These are phyloP conservation scores for Colletotrichum cordylinicola DNA, from an alignment of 2,329 filamentous ascomycete species.

Conservation along the genomic window DNA sequence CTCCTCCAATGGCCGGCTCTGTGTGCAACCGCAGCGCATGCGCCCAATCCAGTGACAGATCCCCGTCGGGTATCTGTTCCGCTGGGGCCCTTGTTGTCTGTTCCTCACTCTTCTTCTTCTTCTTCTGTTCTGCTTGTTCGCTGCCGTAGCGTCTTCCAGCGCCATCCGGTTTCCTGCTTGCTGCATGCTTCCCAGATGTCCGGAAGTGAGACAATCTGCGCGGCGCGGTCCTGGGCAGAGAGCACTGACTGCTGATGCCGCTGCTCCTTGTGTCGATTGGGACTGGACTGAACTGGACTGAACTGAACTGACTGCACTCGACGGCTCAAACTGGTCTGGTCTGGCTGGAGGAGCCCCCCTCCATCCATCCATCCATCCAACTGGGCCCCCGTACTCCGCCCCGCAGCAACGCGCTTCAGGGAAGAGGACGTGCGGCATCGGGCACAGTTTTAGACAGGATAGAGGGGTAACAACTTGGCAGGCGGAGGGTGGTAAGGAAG, in stretches of 20 bases:
- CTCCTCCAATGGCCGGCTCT: slow-evolving; percentile 1
- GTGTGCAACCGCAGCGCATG: slow-evolving; percentile 1
- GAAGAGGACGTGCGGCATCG: slow-evolving; percentile 8
- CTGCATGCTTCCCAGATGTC: not conserved
- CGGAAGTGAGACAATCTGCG: slow-evolving; percentile 10
- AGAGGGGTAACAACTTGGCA: slow-evolving; percentile 6
- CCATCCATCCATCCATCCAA: not conserved
- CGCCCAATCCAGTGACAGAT: slow-evolving; percentile 1
- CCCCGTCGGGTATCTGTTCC: not conserved
- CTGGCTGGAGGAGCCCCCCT: not conserved
- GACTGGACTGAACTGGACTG: slow-evolving; percentile 4
- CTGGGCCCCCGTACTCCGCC: slow-evolving; percentile 2
- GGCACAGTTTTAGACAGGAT: slow-evolving; percentile 10
- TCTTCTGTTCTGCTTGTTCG: not conserved
- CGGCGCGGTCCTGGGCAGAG: slow-evolving; percentile 6
- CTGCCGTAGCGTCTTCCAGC: not conserved
- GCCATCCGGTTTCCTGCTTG: not conserved
- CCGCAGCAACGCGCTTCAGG: slow-evolving; percentile 8
- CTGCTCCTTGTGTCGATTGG: not conserved
- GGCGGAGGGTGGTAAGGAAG: not conserved
- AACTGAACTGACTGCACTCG: not conserved
- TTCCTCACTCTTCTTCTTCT: not conserved
- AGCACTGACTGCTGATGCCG: not conserved
- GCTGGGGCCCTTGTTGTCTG: not conserved
- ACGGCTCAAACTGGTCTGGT: not conserved